Base-by-base conservation (phyloP, 192 early-diverging fungal species). In the Coemansia furcata region DNA sequence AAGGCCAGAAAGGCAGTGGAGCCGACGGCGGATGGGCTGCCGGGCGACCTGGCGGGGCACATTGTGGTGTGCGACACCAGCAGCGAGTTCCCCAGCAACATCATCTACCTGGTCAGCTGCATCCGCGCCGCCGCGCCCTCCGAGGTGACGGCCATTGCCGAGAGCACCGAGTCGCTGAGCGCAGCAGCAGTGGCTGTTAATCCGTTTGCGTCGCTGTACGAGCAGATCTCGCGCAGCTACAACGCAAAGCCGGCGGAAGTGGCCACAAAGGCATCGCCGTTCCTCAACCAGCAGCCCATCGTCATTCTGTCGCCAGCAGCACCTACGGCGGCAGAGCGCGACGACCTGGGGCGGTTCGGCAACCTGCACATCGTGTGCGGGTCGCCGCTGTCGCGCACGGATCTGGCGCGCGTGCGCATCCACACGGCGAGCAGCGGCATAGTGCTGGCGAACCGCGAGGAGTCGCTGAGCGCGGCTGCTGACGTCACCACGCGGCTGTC, bases 91-190 rank as follows among this genome's bases (percentile, higher is more conserved):
- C 89, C 88, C 1, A 61, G 69, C 46, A 91, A 90, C 72, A 74
- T 90, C n/a, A 76, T 87, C 14, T 88, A 86, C 73, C 85, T 92
- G 63, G 66, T 92, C 60, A 86, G 83, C 40, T 85, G 89, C 21
- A 74, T 89, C 65, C 87, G 91, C 30, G 84, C 84, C 17, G 84
- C 85, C 33, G 79, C 87, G 39, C 77, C 81, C 12, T 67, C 72
- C 21, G 69, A 80, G 54, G 65, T 74, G 17, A 55, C 64, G 0
- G 39, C 43, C 1, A 80, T 69, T 29, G 67, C 70, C 26, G 69
- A 66, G 29, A 60, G 39, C 14, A 55, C 66, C 55, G 54, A 61
- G 14, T 49, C 50, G 29, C 12, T 38, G 35, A 1, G 46, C 9
- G 30, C 37, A 2, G 19, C 59, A 21, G 29, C 52, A 2, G 39